A percentile compares a stretch with the other conserved stretches of the same genome.
Evolutionary conservation across 2,329 filamentous ascomycete species (phyloP).

Genomic region (Aureobasidium melanogenum): DNA sequence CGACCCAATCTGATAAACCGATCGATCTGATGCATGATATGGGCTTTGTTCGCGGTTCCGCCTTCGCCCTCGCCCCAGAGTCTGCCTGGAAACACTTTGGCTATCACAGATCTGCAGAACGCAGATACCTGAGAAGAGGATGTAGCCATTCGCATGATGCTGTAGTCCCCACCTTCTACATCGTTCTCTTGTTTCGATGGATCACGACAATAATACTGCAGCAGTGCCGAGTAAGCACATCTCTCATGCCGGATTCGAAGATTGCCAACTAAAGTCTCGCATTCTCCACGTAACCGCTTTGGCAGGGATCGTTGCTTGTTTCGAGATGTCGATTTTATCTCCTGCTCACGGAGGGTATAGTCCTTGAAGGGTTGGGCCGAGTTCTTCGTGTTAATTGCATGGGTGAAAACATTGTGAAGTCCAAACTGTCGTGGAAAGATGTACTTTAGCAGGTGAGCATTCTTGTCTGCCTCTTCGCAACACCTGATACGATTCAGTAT

Average conservation of each 20-base stretch:
- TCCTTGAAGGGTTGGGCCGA: constrained; percentile 71
- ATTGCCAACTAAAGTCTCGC: constrained; percentile 51
- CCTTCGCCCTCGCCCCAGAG: constrained; percentile 60
- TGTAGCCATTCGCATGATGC: constrained; percentile 59
- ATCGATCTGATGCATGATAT: constrained; percentile 62
- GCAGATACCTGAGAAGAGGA: constrained; percentile 63
- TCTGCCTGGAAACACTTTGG: constrained; percentile 60
- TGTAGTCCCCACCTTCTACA: background rate
- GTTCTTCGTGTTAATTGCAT: constrained; percentile 52
- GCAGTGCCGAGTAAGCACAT: constrained; percentile 71
- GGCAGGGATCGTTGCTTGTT: constrained; percentile 29
- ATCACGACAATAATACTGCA: constrained; percentile 71
- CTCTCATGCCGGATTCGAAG: constrained; percentile 62
- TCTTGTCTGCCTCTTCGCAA: constrained; percentile 42
- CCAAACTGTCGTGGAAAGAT: constrained; percentile 88
- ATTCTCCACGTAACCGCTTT: constrained; percentile 58
- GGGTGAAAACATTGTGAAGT: constrained; percentile 87
- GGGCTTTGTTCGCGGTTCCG: constrained; percentile 50
- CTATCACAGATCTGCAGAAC: constrained; percentile 72
- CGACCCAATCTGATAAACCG: constrained; percentile 67
- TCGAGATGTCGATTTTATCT: constrained; percentile 47
- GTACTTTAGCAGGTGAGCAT: constrained; percentile 73
- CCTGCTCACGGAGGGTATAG: constrained; percentile 76
- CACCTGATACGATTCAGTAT: constrained; percentile 64
- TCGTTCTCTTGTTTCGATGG: constrained; percentile 4